phyloP scores from a whole-genome alignment of 371 early-diverging fungal species.

The Umbelopsis sp. region DNA sequence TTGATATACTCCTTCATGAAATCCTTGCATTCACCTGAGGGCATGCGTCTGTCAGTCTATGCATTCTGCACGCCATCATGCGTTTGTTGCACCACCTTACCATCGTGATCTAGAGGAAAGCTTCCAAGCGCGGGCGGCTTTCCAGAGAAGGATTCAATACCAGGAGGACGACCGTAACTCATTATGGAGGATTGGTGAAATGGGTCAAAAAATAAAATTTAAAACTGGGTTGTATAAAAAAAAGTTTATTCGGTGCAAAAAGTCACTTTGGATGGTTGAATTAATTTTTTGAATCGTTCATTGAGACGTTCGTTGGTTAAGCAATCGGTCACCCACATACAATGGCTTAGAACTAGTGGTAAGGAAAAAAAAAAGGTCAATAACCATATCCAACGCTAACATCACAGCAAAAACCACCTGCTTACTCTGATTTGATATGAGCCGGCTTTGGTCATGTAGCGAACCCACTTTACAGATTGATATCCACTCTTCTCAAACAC shows the following conservation, averaged over 20 bases:
- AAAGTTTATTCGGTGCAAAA: background rate
- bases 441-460: conserved; percentile 92
- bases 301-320: too few species aligned
- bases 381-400: too few species aligned
- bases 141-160: conserved; percentile 61
- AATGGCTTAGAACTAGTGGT: too few species aligned
- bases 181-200: conserved; percentile 29
- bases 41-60: conserved; percentile 1
- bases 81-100: conserved; percentile 30
- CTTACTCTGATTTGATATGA: conserved; percentile 85
- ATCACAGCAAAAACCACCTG: background rate
- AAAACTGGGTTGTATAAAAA: background rate
- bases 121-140: conserved; percentile 78
- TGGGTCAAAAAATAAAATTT: background rate
- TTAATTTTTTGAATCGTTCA: too few species aligned
- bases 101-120: conserved; percentile 82
- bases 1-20: conserved; percentile 73
- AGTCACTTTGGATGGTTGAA: too few species aligned
- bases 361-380: too few species aligned
- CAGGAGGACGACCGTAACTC: conserved; percentile 69
- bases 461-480: conserved; percentile 91
- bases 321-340: too few species aligned
- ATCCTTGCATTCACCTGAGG: conserved; percentile 70
- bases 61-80: background rate
- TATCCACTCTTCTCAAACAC: conserved; percentile 92